Evolutionary conservation across 805 yeast genomes (phyloP).

Genomic region (Candida pseudoglaebosa): DNA sequence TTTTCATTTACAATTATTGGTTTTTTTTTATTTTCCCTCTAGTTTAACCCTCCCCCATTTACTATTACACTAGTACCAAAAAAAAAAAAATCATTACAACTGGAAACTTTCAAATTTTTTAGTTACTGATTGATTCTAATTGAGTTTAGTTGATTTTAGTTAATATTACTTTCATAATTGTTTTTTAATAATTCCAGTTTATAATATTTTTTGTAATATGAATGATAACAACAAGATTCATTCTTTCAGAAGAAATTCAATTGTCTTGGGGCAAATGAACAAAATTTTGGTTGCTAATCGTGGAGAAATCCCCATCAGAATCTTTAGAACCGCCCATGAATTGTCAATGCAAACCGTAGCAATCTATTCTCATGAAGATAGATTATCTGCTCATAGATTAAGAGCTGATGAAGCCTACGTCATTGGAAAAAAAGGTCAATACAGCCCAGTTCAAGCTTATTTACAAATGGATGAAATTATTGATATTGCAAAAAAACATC

Average conservation of each 20-base stretch:
- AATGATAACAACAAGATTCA: conserved; percentile 7
- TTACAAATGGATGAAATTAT: conserved; percentile 94
- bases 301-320: conserved; percentile 83
- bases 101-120: no score
- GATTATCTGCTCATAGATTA: conserved; percentile 89
- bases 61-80: background rate
- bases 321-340: conserved; percentile 97
- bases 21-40: no score
- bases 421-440: conserved; percentile 86
- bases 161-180: no score
- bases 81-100: no score
- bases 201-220: no score
- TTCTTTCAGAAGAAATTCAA: conserved; percentile 36
- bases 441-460: conserved; percentile 93
- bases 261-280: conserved; percentile 43
- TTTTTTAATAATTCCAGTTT: no score
- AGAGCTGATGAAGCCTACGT: conserved; percentile 93
- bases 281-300: conserved; percentile 78
- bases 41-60: no score
- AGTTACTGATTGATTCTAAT: no score
- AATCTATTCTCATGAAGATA: conserved; percentile 92
- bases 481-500: conserved; percentile 48
- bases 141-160: no score
- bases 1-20: no score
- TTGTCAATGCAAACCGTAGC: conserved; percentile 96